Conservation (phyloP, 179 eudicot species). For the Sideroxylon spinosum region DNA sequence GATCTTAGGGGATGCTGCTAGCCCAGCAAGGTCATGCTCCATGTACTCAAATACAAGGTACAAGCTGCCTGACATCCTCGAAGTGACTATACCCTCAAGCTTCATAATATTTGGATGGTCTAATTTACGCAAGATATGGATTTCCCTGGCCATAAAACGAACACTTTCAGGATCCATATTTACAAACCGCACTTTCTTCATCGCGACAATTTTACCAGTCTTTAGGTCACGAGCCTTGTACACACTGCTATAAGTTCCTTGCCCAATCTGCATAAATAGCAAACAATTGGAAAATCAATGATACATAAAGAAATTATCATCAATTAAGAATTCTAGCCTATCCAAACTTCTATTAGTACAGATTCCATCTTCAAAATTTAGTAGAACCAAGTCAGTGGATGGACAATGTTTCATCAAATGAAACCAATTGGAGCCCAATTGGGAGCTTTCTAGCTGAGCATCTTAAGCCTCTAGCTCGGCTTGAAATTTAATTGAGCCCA, state of each 20-base stretch:
- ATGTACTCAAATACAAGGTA: constrained; percentile 62
- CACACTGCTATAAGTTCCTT: constrained; percentile 59
- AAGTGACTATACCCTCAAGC: constrained; percentile 49
- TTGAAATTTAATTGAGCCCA: too few species aligned
- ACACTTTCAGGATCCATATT: constrained; percentile 65
- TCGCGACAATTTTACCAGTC: constrained; percentile 44
- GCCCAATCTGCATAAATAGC: constrained; percentile 44
- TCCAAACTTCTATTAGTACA: background rate
- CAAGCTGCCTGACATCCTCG: constrained; percentile 45
- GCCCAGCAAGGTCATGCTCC: constrained; percentile 63
- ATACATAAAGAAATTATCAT: background rate
- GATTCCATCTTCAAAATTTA: background rate
- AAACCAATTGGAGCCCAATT: background rate
- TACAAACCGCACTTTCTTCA: constrained; percentile 55
- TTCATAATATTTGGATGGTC: constrained; percentile 60
- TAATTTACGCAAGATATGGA: constrained; percentile 41
- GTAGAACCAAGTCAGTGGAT: background rate
- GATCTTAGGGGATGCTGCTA: constrained; percentile 41
- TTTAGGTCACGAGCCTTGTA: constrained; percentile 51
- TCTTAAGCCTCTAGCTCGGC: too few species aligned
- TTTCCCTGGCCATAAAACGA: constrained; percentile 63
- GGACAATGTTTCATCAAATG: background rate
- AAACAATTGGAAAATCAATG: constrained; percentile 10
- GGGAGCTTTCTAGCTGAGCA: too few species aligned
- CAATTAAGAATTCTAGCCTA: background rate